A percentile compares a stretch with the other conserved stretches of the same genome.
Conservation (phyloP, 257 asterid species). For the Leonotis leonurus region DNA sequence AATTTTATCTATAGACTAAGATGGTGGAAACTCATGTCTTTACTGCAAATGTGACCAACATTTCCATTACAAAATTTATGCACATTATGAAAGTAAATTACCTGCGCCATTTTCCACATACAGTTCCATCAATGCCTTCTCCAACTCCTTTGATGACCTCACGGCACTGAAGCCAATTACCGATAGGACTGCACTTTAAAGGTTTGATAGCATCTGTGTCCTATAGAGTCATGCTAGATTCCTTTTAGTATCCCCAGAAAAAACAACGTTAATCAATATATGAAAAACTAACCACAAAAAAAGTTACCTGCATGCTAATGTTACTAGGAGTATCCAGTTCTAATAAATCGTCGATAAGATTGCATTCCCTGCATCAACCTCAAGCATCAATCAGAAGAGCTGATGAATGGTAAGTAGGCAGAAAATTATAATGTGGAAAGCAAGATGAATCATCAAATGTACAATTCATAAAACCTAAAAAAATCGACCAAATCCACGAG, state of each 20-base stretch:
- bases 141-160: slow-evolving; percentile 50
- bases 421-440: not conserved
- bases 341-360: slow-evolving; percentile 39
- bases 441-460: slow-evolving; percentile 1
- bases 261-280: slow-evolving; percentile 6
- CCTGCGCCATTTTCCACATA: slow-evolving; percentile 96
- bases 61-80: not conserved
- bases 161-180: slow-evolving; percentile 87
- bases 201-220: slow-evolving; percentile 26
- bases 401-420: not conserved
- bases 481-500: not conserved
- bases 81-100: slow-evolving; percentile 12
- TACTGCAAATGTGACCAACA: not conserved
- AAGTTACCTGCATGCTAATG: slow-evolving; percentile 42
- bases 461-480: not conserved
- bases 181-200: slow-evolving; percentile 40
- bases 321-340: slow-evolving; percentile 26
- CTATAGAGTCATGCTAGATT: slow-evolving; percentile 27
- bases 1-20: no score
- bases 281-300: slow-evolving; percentile 15
- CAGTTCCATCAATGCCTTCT: slow-evolving; percentile 50
- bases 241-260: slow-evolving; percentile 16
- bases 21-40: no score
- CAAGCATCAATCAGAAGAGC: slow-evolving; percentile 21
- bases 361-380: slow-evolving; percentile 42